Evolutionary conservation across 1,139 yeast species (phyloP).

Genomic region (Kodamaea plutei): DNA sequence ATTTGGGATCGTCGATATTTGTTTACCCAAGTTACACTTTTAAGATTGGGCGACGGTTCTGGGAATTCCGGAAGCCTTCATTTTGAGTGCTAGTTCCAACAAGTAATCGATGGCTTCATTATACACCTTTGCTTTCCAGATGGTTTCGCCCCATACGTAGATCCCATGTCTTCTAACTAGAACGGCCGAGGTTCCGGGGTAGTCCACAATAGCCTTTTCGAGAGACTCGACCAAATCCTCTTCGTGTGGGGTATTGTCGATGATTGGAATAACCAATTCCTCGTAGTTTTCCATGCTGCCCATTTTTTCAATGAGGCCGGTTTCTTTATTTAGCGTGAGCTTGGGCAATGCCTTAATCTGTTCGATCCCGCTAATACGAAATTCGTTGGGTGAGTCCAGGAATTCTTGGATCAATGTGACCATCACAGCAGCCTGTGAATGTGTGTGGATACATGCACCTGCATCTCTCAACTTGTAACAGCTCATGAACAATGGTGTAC

Average conservation of each 20-base stretch:
- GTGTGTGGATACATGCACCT: slow-evolving; percentile 95
- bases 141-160: slow-evolving; percentile 91
- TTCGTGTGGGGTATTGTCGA: slow-evolving; percentile 86
- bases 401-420: slow-evolving; percentile 58
- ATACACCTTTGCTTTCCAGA: slow-evolving; percentile 89
- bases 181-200: slow-evolving; percentile 81
- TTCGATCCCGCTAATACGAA: slow-evolving; percentile 76
- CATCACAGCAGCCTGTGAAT: slow-evolving; percentile 85
- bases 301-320: slow-evolving; percentile 50
- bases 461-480: slow-evolving; percentile 71
- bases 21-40: no score
- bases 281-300: slow-evolving; percentile 74
- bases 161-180: slow-evolving; percentile 92
- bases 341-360: slow-evolving; percentile 89
- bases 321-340: slow-evolving; percentile 24
- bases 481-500: slow-evolving; percentile 83
- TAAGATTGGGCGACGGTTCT: no score
- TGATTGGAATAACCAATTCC: slow-evolving; percentile 78
- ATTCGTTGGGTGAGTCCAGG: slow-evolving; percentile 47
- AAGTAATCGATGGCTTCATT: slow-evolving; percentile 92
- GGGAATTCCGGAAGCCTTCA: no score
- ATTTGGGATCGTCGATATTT: no score
- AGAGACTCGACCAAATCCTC: slow-evolving; percentile 74
- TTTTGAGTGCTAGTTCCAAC: slow-evolving; percentile 77
- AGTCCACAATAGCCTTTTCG: slow-evolving; percentile 55